Evolutionary conservation across 495 filamentous ascomycete species (phyloP), one percentile per base, ranked within the genome.

Genomic region (Chlorociboria aeruginascens): DNA sequence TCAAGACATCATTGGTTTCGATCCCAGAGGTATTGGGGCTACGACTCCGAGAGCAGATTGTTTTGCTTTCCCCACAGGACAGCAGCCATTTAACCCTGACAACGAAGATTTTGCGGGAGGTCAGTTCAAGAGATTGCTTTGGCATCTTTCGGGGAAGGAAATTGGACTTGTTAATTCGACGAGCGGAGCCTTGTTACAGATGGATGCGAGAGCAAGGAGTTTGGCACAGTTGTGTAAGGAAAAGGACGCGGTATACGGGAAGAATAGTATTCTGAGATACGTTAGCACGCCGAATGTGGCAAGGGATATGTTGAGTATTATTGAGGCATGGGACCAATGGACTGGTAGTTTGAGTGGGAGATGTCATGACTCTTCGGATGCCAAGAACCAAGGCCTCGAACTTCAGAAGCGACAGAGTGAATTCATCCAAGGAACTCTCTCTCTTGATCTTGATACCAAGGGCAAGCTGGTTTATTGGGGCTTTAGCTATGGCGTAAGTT

Each of bases 381-480:
- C 4, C 20, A 4, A 25, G 20, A 25, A 25, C 4, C 20, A 25
- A 25, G 20, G 20, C 20, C 20, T 25, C 20, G 20, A 25, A 4
- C 20, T 25, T 25, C 20, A 44, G 8, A 20, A 20, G 8, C 6
- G 34, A n/a, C 25, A 33, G 7, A 34, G 35, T 35, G 36, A 28
- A 8, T 16, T 32, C 9, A 13, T 8, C 1, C n/a, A 33, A 20
- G n/a, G 9, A n/a, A n/a, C 14, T 6, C 7, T 34, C 2, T 8
- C 12, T 7, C 35, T 35, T 50, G 4, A 8, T 34, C 51, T 41
- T 9, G 35, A 45, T 29, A 56, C 52, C n/a, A 52, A 53, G 45
- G 49, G 49, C 4, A 64, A 65, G 16, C 61, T 83, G 14, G 67
- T 76, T 6, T 82, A 76, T 40, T 82, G 81, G 67, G 74, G 82